phyloP scores from a whole-genome alignment of 2,329 filamentous ascomycete genomes.

The Sclerotinia sclerotiorum region DNA sequence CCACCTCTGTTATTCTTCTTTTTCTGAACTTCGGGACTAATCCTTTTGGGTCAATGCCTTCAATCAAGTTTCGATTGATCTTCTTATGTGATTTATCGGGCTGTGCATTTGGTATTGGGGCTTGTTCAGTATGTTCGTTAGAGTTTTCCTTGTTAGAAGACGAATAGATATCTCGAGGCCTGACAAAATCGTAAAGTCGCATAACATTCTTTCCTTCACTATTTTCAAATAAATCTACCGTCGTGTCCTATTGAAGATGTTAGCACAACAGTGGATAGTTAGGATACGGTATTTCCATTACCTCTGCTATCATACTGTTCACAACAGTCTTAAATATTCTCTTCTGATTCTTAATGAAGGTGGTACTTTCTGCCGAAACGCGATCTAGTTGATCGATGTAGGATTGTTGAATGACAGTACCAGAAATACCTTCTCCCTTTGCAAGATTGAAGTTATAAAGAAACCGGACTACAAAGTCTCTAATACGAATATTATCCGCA shows the following conservation, averaged over 20 bases:
- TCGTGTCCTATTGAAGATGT: neutral
- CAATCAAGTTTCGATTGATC: slow-evolving; percentile 3
- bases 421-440: neutral
- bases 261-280: neutral
- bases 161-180: slow-evolving; percentile 4
- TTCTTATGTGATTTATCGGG: neutral
- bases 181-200: slow-evolving; percentile 12
- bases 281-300: neutral
- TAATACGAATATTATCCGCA: slow-evolving; percentile 3
- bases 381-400: slow-evolving; percentile 17
- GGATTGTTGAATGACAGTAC: neutral
- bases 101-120: too few species aligned
- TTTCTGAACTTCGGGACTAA: slow-evolving; percentile 10
- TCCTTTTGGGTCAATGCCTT: slow-evolving; percentile 19
- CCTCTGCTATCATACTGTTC: slow-evolving; percentile 2
- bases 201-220: neutral
- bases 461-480: neutral
- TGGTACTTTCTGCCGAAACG: neutral
- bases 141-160: slow-evolving; percentile 12
- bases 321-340: slow-evolving; percentile 5
- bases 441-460: slow-evolving; percentile 8
- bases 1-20: slow-evolving; percentile 17
- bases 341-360: slow-evolving; percentile 7
- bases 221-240: slow-evolving; percentile 11
- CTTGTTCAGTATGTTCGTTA: neutral